phyloP scores from a whole-genome alignment of 75 land plant genomes.

The Pinus tabuliformis region DNA sequence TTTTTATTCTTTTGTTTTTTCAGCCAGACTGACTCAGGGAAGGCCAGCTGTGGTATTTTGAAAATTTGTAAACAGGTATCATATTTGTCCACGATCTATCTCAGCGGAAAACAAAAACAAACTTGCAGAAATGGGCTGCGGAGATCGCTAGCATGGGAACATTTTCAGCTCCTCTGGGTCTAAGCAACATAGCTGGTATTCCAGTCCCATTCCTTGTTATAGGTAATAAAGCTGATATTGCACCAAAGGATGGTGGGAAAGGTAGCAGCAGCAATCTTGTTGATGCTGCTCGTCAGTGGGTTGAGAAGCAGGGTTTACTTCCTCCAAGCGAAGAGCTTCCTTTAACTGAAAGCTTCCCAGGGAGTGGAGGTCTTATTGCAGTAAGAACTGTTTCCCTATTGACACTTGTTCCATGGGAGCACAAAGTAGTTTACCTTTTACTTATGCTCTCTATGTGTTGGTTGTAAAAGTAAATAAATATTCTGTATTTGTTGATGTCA shows the following conservation, averaged over 20 bases:
- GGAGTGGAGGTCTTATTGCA: conserved; percentile 56
- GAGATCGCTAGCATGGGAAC: conserved; percentile 72
- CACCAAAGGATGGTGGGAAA: conserved; percentile 62
- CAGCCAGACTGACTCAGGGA: conserved; percentile 14
- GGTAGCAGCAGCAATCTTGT: conserved; percentile 91
- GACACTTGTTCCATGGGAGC: too few relatives aligned
- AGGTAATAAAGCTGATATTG: conserved; percentile 85
- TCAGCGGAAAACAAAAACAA: conserved; percentile 77
- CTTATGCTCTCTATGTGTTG: background rate
- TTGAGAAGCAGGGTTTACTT: conserved; percentile 92
- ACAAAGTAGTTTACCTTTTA: background rate
- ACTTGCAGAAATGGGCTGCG: conserved; percentile 79
- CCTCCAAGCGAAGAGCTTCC: conserved; percentile 81
- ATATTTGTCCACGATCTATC: conserved; percentile 90
- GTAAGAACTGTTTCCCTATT: conserved; percentile 32
- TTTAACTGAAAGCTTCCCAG: conserved; percentile 72
- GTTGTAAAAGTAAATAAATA: background rate
- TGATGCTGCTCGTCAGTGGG: conserved; percentile 93
- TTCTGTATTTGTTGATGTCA: background rate
- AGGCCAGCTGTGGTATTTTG: conserved; percentile 8
- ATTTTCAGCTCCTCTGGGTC: conserved; percentile 71
- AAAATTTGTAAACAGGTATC: conserved; percentile 45
- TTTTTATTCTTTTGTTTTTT: background rate
- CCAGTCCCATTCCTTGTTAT: conserved; percentile 87
- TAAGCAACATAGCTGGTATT: conserved; percentile 68